These are phyloP conservation scores for Pseudogymnoascus sp. DNA, from an alignment of 2,329 filamentous ascomycete genomes.

Conservation along the genomic window DNA sequence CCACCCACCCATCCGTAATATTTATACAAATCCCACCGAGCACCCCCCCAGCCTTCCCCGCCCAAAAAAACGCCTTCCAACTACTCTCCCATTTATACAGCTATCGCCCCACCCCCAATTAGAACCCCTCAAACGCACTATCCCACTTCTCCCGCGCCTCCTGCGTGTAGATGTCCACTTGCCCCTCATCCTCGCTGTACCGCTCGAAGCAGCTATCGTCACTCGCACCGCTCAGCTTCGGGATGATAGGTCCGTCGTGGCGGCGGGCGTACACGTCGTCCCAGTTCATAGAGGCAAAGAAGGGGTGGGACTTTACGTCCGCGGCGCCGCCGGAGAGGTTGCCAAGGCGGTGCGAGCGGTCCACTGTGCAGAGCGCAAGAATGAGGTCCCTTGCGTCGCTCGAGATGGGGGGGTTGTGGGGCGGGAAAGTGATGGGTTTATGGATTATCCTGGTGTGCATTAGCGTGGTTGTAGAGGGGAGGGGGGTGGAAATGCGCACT, in stretches of 20 bases:
- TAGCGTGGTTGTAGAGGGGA: neutral
- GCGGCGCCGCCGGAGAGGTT: conserved; percentile 67
- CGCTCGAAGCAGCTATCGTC: conserved; percentile 76
- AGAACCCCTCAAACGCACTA: conserved; percentile 63
- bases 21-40: conserved; percentile 3
- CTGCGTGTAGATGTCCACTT: conserved; percentile 47
- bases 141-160: conserved; percentile 64
- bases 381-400: conserved; percentile 66
- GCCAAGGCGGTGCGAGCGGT: conserved; percentile 67
- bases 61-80: conserved; percentile 9
- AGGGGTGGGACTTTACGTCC: conserved; percentile 65
- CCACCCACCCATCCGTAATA: neutral
- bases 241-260: conserved; percentile 61
- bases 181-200: conserved; percentile 64
- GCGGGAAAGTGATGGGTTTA: conserved; percentile 67
- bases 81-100: neutral
- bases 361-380: conserved; percentile 65
- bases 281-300: conserved; percentile 68
- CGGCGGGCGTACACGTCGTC: conserved; percentile 58
- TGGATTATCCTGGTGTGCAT: conserved; percentile 56
- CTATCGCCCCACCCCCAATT: neutral
- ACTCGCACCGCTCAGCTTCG: conserved; percentile 61
- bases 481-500: conserved; percentile 38
- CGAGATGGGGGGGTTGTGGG: conserved; percentile 54
- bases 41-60: neutral